These are phyloP conservation scores for Bombardia bombarda DNA, from an alignment of 495 filamentous ascomycete genomes.

Conservation along the genomic window DNA sequence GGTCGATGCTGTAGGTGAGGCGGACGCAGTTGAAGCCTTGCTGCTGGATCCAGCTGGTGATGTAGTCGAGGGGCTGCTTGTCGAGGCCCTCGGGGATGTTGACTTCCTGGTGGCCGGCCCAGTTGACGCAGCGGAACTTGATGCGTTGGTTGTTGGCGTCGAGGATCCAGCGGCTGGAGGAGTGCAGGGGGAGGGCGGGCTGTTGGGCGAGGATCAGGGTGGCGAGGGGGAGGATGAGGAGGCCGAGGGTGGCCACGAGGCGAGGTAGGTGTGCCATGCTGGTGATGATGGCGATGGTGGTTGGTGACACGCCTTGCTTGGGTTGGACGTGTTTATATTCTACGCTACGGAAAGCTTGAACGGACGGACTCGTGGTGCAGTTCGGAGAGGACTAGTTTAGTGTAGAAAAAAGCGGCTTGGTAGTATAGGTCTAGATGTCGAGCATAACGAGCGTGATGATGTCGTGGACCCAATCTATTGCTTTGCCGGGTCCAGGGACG, in stretches of 20 bases:
- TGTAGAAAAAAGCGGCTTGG: no score
- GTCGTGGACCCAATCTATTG: no score
- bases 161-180: constrained; percentile 43
- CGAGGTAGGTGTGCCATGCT: no score
- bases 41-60: constrained; percentile 32
- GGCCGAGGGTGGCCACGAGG: background rate
- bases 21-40: constrained; percentile 48
- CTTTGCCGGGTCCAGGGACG: no score
- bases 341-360: no score
- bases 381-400: no score
- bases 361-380: no score
- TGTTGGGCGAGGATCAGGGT: background rate
- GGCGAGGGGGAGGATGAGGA: background rate
- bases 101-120: constrained; percentile 42
- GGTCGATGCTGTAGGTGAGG: constrained; percentile 45
- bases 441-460: no score
- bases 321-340: no score
- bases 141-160: constrained; percentile 36
- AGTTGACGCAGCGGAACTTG: constrained; percentile 46
- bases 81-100: constrained; percentile 43
- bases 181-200: constrained; percentile 34
- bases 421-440: no score
- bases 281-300: no score
- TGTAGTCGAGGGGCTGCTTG: constrained; percentile 33
- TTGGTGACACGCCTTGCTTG: no score